Percentiles rank a stretch among this genome's conserved stretches.
These are phyloP conservation scores for Truncatella angustata DNA, from an alignment of 2,329 filamentous ascomycete genomes.

Conservation along the genomic window DNA sequence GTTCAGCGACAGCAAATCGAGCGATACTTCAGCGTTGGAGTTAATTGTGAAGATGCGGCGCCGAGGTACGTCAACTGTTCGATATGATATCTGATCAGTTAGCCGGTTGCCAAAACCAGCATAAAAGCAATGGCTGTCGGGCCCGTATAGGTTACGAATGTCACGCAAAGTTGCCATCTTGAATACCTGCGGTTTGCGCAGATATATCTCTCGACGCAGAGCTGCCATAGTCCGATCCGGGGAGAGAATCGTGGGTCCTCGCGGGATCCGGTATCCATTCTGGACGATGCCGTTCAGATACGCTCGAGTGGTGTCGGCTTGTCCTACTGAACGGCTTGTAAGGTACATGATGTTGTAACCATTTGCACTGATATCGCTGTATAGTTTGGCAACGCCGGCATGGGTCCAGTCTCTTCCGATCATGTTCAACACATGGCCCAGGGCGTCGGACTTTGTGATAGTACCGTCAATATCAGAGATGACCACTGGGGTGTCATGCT, in stretches of 20 bases:
- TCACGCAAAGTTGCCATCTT: constrained; percentile 98
- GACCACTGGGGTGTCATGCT: constrained; percentile 85
- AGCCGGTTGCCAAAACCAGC: constrained; percentile 96
- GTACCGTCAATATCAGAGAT: constrained; percentile 99
- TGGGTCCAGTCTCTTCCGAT: constrained; percentile 98
- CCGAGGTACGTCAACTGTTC: constrained; percentile 91
- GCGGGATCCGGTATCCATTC: constrained; percentile 80
- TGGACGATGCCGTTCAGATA: constrained; percentile 90
- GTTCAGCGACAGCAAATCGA: constrained; percentile 87
- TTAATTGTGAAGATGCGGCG: constrained; percentile 98
- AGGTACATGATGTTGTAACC: constrained; percentile 99
- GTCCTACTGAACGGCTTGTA: constrained; percentile 89
- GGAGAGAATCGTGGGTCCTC: constrained; percentile 90
- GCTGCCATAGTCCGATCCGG: constrained; percentile 95
- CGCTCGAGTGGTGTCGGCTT: constrained; percentile 83
- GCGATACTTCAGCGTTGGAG: constrained; percentile 89
- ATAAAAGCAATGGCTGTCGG: constrained; percentile 81
- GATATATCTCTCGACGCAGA: constrained; percentile 84
- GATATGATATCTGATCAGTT: constrained; percentile 93
- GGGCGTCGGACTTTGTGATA: constrained; percentile 94
- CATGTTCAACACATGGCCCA: constrained; percentile 93
- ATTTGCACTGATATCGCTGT: constrained; percentile 91
- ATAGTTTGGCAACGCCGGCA: constrained; percentile 92
- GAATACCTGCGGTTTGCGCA: constrained; percentile 96
- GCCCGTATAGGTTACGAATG: constrained; percentile 83